Conservation (phyloP, 768 basidiomycete genomes). For the Mycena galopus region DNA sequence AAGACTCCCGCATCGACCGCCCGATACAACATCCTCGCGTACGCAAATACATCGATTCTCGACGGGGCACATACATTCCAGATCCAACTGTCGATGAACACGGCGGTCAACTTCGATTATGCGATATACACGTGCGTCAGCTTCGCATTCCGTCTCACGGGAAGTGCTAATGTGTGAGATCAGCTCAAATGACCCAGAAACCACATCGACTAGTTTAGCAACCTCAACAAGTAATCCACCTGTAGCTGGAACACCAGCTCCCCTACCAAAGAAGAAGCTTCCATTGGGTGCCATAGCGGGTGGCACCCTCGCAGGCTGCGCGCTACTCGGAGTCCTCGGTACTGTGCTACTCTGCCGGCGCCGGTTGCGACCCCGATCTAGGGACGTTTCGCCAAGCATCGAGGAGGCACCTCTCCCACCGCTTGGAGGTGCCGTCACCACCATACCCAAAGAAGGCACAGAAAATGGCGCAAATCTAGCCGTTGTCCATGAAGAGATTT, state of each 20-base stretch:
- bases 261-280: background rate
- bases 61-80: background rate
- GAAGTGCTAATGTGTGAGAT: background rate
- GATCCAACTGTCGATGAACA: background rate
- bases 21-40: background rate
- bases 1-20: background rate
- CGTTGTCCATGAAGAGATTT: no score
- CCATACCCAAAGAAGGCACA: background rate
- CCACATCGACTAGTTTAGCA: no score
- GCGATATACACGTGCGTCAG: background rate
- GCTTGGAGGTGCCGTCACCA: background rate
- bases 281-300: background rate
- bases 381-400: no score
- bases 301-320: background rate
- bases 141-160: background rate
- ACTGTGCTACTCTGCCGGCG: background rate
- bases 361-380: no score
- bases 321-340: background rate
- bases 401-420: background rate
- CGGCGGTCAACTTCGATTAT: background rate
- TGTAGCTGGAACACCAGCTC: no score
- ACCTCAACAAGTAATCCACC: no score
- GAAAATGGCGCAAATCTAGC: no score
- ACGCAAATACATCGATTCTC: background rate
- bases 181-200: background rate